Evolutionary conservation across 2,329 filamentous ascomycete species (phyloP), one percentile per base, ranked within the genome.

Genomic region (Diplodia corticola): DNA sequence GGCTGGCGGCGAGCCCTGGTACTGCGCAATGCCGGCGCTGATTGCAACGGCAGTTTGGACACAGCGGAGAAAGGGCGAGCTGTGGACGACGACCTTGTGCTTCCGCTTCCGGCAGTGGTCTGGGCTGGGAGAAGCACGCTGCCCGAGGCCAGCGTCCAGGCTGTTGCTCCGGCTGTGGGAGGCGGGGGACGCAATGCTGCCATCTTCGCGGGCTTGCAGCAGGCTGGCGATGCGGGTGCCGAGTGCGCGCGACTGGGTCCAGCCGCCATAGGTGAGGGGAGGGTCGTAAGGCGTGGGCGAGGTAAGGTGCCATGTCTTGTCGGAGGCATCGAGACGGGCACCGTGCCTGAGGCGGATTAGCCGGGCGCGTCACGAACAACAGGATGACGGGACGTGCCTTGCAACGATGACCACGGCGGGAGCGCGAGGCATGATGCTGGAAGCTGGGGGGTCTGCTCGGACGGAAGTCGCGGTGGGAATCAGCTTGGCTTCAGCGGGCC

Each of bases 211-310:
- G 46, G 81, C 79, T 65, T 84, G 77, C 17, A 90, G 76, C 33
- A 97, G 87, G 71, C 84, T 88, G n/a, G 88, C 90, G 69, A 99
- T 97, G 68, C 92, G 89, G 68, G 88, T 84, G 17, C 95, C 95
- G 26, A 97, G 86, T 5, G 89, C 87, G 71, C 91, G 89, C 64
- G 91, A 89, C 78, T 98, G 95, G 15, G 89, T 87, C 91, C 95
- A 97, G 70, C 95, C 95, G 71, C 92, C 91, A 75, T 97, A 98
- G 2, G 93, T 97, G 67, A 99, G 84, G 59, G 95, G 95, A 70
- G 95, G 92, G 71, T 99, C 94, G 82, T 98, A 99, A 1, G 95
- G 95, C 5, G 92, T 93, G 1, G 93, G 91, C 5, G 95, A 97
- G 33, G 91, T 91, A 64, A 97, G 85, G 78, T 97, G 92, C 95